These are phyloP conservation scores for Phytophthora rubi DNA, from an alignment of 352 stramenopile species.

Conservation along the genomic window DNA sequence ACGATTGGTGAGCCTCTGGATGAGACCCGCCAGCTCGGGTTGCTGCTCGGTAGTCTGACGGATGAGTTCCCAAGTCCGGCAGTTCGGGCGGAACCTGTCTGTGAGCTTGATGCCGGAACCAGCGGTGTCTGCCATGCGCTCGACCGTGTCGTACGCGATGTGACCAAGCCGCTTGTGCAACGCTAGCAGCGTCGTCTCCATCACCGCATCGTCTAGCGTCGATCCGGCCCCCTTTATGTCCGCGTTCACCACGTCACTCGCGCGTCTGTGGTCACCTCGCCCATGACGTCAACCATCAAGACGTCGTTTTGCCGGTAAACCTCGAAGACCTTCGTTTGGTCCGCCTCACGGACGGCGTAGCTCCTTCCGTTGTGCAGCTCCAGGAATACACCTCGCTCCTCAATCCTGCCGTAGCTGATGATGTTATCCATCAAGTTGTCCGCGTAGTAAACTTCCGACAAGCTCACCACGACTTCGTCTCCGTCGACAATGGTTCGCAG, in stretches of 20 bases:
- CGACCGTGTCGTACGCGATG: constrained; percentile 11
- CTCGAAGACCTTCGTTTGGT: not conserved
- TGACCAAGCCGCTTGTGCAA: constrained; percentile 2
- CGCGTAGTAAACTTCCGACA: constrained; percentile 10
- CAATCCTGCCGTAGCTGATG: not conserved
- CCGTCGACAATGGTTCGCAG: constrained; percentile 5
- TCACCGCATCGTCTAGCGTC: not conserved
- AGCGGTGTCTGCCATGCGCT: constrained; percentile 5
- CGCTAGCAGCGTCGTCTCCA: constrained; percentile 2
- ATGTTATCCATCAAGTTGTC: constrained; percentile 5
- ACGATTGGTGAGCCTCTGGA: too few species aligned
- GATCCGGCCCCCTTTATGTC: not conserved
- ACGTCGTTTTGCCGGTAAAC: not conserved
- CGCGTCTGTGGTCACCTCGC: not conserved
- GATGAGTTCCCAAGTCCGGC: not conserved
- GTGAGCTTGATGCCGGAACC: constrained; percentile 4
- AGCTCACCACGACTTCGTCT: not conserved
- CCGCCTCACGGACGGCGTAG: not conserved
- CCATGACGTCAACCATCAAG: constrained; percentile 1
- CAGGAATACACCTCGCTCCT: not conserved
- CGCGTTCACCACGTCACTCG: constrained; percentile 1
- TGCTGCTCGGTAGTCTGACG: too few species aligned
- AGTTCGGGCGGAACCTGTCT: not conserved
- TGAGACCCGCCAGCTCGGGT: too few species aligned
- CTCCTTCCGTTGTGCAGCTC: not conserved